Conservation (phyloP, 2,329 filamentous ascomycete genomes). For the Xylaria multiplex region DNA sequence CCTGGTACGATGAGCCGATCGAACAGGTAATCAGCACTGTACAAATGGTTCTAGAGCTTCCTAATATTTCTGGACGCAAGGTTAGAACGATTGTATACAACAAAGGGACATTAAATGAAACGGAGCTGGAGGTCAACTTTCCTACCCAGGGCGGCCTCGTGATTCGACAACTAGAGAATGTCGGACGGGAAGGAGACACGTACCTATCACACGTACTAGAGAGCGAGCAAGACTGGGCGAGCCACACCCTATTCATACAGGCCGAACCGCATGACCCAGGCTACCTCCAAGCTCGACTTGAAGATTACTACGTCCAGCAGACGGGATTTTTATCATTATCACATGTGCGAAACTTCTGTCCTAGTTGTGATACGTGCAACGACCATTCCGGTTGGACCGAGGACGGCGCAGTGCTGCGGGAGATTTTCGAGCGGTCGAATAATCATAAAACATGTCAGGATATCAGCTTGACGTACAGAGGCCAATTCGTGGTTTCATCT, state of each 20-base stretch:
- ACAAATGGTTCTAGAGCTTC: constrained; percentile 32
- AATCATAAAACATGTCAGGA: constrained; percentile 31
- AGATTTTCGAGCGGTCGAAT: constrained; percentile 35
- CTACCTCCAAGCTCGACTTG: constrained; percentile 37
- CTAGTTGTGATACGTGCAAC: constrained; percentile 36
- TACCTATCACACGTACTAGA: constrained; percentile 36
- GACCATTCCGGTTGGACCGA: constrained; percentile 38
- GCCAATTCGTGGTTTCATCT: constrained; percentile 39
- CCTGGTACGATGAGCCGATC: constrained; percentile 39
- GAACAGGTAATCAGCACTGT: constrained; percentile 36
- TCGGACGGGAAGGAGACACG: constrained; percentile 40
- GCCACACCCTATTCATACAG: constrained; percentile 39
- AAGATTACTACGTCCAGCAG: constrained; percentile 36
- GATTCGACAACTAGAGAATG: constrained; percentile 35
- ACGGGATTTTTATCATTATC: constrained; percentile 38
- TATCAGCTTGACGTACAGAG: constrained; percentile 36
- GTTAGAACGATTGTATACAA: constrained; percentile 39
- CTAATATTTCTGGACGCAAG: constrained; percentile 33
- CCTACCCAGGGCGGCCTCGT: constrained; percentile 31
- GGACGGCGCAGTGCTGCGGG: constrained; percentile 29
- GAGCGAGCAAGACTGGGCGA: constrained; percentile 35
- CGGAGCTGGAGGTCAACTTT: constrained; percentile 32
- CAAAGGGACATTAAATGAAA: constrained; percentile 36
- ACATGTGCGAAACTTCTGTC: constrained; percentile 37
- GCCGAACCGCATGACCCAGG: constrained; percentile 37